Conservation (phyloP, 768 basidiomycete genomes). For the Pholiota molesta region DNA sequence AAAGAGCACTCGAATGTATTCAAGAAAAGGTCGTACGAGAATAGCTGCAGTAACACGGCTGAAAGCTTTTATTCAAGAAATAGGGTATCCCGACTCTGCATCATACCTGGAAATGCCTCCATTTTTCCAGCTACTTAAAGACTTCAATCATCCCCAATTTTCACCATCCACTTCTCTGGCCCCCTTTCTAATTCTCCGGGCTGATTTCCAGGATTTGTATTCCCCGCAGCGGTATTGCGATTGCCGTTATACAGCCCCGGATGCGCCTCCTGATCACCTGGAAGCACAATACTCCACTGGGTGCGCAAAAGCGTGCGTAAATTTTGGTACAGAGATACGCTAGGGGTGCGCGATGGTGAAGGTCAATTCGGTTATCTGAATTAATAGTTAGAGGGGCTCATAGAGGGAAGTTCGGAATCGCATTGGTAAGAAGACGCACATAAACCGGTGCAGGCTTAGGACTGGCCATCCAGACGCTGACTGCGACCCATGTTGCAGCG, state of each 20-base stretch:
- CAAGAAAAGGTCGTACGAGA: no score
- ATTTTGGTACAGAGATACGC: conserved; percentile 49
- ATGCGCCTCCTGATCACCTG: conserved; percentile 27
- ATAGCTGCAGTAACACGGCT: no score
- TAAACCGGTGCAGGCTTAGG: conserved; percentile 70
- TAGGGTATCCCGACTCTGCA: no score
- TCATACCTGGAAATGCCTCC: no score
- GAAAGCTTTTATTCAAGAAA: no score
- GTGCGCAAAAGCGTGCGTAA: conserved; percentile 36
- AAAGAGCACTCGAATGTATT: no score
- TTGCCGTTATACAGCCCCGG: conserved; percentile 23
- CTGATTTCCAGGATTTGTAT: conserved; percentile 1
- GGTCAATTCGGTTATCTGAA: conserved; percentile 58
- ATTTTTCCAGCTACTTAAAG: no score
- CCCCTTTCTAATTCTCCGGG: conserved; percentile 10
- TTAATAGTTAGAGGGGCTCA: no score
- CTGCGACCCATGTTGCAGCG: conserved; percentile 74
- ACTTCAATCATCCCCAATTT: not conserved
- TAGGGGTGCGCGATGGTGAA: conserved; percentile 74
- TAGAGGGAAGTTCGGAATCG: no score
- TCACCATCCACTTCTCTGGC: not conserved
- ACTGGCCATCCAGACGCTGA: conserved; percentile 60
- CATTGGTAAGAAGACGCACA: conserved; percentile 38
- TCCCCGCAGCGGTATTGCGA: not conserved
- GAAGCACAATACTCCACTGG: conserved; percentile 17